Evolutionary conservation across 495 filamentous ascomycete species (phyloP).

Genomic region (Geopyxis carbonaria): DNA sequence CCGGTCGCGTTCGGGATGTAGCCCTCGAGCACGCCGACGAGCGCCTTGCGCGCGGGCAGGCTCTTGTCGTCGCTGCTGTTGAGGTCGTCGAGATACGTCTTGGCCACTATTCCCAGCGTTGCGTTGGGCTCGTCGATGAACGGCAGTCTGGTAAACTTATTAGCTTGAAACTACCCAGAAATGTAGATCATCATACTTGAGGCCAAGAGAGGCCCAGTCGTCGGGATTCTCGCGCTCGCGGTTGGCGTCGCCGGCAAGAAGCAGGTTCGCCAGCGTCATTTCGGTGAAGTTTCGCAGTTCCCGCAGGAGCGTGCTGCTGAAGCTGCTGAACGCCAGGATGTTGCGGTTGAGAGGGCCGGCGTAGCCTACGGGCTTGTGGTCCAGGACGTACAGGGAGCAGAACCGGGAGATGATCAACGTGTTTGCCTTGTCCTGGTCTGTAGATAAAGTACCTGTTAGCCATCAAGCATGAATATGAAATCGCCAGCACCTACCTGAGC

Average conservation of each 20-base stretch:
- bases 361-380: slow-evolving; percentile 74
- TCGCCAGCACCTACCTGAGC: slow-evolving; percentile 34
- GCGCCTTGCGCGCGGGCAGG: slow-evolving; percentile 44
- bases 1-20: slow-evolving; percentile 65
- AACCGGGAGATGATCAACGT: slow-evolving; percentile 70
- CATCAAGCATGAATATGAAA: not conserved
- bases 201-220: slow-evolving; percentile 52
- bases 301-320: slow-evolving; percentile 60
- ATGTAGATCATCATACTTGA: slow-evolving; percentile 44
- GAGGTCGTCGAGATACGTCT: slow-evolving; percentile 81
- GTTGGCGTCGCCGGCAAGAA: slow-evolving; percentile 55
- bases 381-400: slow-evolving; percentile 61
- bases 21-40: no score
- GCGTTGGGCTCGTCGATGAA: slow-evolving; percentile 73
- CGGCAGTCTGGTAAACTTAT: slow-evolving; percentile 44
- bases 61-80: slow-evolving; percentile 40
- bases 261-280: slow-evolving; percentile 55
- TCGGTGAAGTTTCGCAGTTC: slow-evolving; percentile 69
- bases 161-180: no score
- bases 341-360: slow-evolving; percentile 87
- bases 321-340: slow-evolving; percentile 68
- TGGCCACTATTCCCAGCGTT: slow-evolving; percentile 73
- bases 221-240: slow-evolving; percentile 41
- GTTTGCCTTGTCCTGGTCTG: slow-evolving; percentile 47
- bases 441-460: not conserved